Base-by-base conservation (phyloP, 129 eudicot genomes). In the Escallonia rubra region DNA sequence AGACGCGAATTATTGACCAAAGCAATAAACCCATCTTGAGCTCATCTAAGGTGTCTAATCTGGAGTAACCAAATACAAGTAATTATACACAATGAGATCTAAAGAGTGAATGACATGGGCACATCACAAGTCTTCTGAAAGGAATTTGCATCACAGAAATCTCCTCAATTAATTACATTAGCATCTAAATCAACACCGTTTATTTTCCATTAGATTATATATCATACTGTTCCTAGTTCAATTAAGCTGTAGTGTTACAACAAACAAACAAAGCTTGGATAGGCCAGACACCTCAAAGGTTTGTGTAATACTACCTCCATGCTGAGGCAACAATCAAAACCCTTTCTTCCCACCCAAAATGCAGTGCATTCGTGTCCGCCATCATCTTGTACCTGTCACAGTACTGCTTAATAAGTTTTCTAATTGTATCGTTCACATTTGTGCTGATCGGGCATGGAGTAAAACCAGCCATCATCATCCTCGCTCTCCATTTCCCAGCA, bases 381-480 rank as follows among this genome's bases (percentile, higher is more conserved):
- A 76, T 86, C 81, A 87, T 76, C 74, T 76, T 86, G 72, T 70
- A 93, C 83, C 96, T 76, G 6, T 84, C 86, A 23, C 86, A 80
- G 49, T 93, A 93, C 81, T 70, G 64, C 65, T 72, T 84, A 67
- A 86, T 93, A 43, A 93, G 88, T 43, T 82, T 56, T 60, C 71
- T 65, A 41, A 93, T 83, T 59, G 73, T 66, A 16, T 66, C 67
- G 4, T 61, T 72, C 67, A 86, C 96, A 9, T 70, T 72, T 55
- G 38, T 61, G 57, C 88, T 83, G 38, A 93, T 78, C 50, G 88
- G 85, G 60, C 61, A 59, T 0, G 85, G 39, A 4, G 43, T 72
- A 57, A 93, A 93, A 52, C 99, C 99, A 14, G 99, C 99, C 99
- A 93, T 93, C 79, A 74, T 85, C 99, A 93, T 93, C 82, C 99